Base-by-base conservation (phyloP, 2,329 filamentous ascomycete genomes). In the Tolypocladium album region DNA sequence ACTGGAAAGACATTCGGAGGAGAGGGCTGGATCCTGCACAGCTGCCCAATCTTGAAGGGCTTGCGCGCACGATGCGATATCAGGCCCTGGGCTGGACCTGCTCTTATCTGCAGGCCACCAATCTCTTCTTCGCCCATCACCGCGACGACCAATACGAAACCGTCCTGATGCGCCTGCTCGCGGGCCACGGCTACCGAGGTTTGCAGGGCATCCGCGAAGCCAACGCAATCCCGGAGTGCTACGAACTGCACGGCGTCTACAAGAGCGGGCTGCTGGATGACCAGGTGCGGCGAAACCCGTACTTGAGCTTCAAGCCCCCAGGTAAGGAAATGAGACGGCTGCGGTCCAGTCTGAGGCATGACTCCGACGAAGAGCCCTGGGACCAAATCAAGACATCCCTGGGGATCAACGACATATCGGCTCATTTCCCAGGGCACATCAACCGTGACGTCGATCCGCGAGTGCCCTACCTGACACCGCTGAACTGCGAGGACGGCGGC, bases 81-180 rank as follows among this genome's bases (percentile, higher is more conserved):
- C 87, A 84, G 62, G 76, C 79, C 0, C 73, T 97, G 1, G 92
- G 89, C 0, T 69, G 66, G 17, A 78, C 80, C 9, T 92, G 89
- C 69, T 72, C 72, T 20, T 70, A 75, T 1, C 65, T 75, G 7
- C 70, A 75, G 0, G 82, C 89, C 4, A 74, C 72, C 5, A 82
- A 83, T 24, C 71, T 97, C 1, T 81, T 97, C 45, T 76, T 95
- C 36, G 94, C 88, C 4, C 94, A 99, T 70, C 94, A 99, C 70
- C 79, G 82, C 63, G 92, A 97, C 68, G 94, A 99, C 68, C 90
- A 94, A 69, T 88, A 92, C 60, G 94, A 99, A 75, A 97, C 92
- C 0, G 80, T 95, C 4, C 74, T 97, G 56, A 89, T 92, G 86
- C 83, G 94, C 50, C 73, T 97, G 42, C 73, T 87, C 11, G 78